Percentiles rank a stretch among this genome's conserved stretches.
These are phyloP conservation scores for Obelidium mucronatum DNA, from an alignment of 192 early-diverging fungal genomes.

Conservation along the genomic window DNA sequence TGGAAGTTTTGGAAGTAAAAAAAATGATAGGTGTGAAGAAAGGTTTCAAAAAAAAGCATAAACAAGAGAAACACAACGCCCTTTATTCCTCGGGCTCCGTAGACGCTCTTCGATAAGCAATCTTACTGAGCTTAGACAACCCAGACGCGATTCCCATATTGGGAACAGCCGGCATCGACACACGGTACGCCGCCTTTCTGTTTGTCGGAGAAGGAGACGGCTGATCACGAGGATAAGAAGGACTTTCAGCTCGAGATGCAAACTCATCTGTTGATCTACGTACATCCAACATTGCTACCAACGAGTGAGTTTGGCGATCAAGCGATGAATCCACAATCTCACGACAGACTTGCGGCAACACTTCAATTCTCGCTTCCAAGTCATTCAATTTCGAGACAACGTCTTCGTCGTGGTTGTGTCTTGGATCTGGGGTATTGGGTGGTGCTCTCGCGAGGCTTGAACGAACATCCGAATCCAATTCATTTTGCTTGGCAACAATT, in stretches of 20 bases:
- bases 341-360: constrained; percentile 10
- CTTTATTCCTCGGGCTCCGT: too few relatives aligned
- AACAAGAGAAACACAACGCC: too few relatives aligned
- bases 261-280: too few relatives aligned
- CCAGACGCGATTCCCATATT: constrained; percentile 33
- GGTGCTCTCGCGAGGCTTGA: not conserved
- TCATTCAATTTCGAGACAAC: constrained; percentile 17
- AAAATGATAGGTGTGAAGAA: not conserved
- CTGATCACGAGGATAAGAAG: too few relatives aligned
- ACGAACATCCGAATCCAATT: not conserved
- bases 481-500: constrained; percentile 10
- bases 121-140: constrained; percentile 20
- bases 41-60: too few relatives aligned
- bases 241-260: too few relatives aligned
- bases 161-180: constrained; percentile 18
- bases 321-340: not conserved
- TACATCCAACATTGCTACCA: not conserved
- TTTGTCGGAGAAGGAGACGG: not conserved
- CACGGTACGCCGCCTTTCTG: not conserved
- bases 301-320: not conserved
- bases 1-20: not conserved
- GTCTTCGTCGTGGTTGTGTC: not conserved
- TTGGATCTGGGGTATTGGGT: not conserved
- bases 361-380: constrained; percentile 7
- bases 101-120: too few relatives aligned